These are phyloP conservation scores for Exophiala viscosa DNA, from an alignment of 2,329 filamentous ascomycete genomes.

Conservation along the genomic window DNA sequence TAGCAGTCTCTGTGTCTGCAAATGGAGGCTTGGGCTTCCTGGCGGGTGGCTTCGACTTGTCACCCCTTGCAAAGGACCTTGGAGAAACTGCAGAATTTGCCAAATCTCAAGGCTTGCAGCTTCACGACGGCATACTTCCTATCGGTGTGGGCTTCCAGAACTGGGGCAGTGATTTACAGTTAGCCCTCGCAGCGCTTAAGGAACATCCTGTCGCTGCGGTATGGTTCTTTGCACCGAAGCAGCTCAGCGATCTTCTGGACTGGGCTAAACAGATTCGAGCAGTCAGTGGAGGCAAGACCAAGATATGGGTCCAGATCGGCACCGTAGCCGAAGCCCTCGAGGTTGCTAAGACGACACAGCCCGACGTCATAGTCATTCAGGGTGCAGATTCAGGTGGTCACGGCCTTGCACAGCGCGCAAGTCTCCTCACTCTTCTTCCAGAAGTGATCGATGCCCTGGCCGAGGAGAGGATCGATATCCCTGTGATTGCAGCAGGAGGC, in stretches of 20 bases:
- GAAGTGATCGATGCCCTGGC: conserved; percentile 46
- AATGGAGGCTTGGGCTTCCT: conserved; percentile 56
- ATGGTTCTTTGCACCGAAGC: conserved; percentile 40
- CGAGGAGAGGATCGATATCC: conserved; percentile 32
- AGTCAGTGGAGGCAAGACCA: conserved; percentile 38
- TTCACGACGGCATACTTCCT: conserved; percentile 31
- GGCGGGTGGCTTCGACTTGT: conserved; percentile 52
- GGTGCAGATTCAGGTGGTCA: conserved; percentile 55
- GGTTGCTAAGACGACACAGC: conserved; percentile 36
- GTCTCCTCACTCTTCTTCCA: conserved; percentile 49
- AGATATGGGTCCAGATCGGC: conserved; percentile 54
- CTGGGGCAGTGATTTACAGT: conserved; percentile 35
- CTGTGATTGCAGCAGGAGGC: conserved; percentile 52
- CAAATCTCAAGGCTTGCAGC: conserved; percentile 15
- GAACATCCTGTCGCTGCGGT: conserved; percentile 37
- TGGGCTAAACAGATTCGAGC: conserved; percentile 47
- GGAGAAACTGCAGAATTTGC: conserved; percentile 30
- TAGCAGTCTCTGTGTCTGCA: conserved; percentile 59
- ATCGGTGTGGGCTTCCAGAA: conserved; percentile 41
- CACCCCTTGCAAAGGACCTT: conserved; percentile 32
- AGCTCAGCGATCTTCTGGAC: conserved; percentile 34
- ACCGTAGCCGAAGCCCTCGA: conserved; percentile 47
- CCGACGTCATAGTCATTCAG: conserved; percentile 53
- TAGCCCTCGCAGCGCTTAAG: conserved; percentile 31
- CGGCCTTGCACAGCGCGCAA: conserved; percentile 44